These are phyloP conservation scores for Hirsutella minnesotensis DNA, from an alignment of 2,329 filamentous ascomycete species.

Conservation along the genomic window DNA sequence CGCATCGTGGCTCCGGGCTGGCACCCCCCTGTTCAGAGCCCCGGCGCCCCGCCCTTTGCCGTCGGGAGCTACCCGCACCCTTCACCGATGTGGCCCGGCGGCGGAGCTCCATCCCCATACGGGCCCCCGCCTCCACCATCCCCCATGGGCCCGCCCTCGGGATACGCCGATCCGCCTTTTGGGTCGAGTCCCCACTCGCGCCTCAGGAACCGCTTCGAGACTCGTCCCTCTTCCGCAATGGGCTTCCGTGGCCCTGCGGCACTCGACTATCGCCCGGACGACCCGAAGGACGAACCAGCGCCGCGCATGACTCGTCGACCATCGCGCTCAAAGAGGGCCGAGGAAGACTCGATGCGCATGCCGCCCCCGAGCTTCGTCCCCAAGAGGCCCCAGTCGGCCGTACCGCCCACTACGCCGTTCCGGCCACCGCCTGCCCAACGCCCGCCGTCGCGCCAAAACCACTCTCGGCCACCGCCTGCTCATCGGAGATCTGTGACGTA, in stretches of 20 bases:
- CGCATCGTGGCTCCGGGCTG: conserved; percentile 15
- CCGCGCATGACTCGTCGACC: conserved; percentile 25
- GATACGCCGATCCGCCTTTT: conserved; percentile 16
- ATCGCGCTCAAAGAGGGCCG: conserved; percentile 29
- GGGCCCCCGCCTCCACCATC: conserved; percentile 16
- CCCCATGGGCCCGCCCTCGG: conserved; percentile 13
- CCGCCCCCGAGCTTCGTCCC: conserved; percentile 30
- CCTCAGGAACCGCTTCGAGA: conserved; percentile 21
- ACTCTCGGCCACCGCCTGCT: conserved; percentile 17
- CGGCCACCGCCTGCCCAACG: conserved; percentile 15
- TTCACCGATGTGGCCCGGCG: conserved; percentile 10
- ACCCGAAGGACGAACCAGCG: conserved; percentile 25
- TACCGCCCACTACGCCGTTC: conserved; percentile 17
- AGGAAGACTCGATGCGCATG: conserved; percentile 35
- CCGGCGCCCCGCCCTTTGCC: conserved; percentile 8
- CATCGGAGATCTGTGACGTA: conserved; percentile 20
- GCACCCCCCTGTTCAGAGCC: conserved; percentile 13
- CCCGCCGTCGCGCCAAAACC: conserved; percentile 12
- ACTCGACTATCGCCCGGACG: conserved; percentile 23
- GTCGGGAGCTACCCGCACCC: conserved; percentile 21
- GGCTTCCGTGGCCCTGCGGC: conserved; percentile 17
- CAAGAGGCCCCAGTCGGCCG: conserved; percentile 20
- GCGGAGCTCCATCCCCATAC: conserved; percentile 12
- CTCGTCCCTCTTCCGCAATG: conserved; percentile 26
- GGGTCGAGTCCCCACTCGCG: conserved; percentile 13